Base-by-base conservation (phyloP, 2,329 filamentous ascomycete genomes). In the Aaosphaeria pasadenensis region DNA sequence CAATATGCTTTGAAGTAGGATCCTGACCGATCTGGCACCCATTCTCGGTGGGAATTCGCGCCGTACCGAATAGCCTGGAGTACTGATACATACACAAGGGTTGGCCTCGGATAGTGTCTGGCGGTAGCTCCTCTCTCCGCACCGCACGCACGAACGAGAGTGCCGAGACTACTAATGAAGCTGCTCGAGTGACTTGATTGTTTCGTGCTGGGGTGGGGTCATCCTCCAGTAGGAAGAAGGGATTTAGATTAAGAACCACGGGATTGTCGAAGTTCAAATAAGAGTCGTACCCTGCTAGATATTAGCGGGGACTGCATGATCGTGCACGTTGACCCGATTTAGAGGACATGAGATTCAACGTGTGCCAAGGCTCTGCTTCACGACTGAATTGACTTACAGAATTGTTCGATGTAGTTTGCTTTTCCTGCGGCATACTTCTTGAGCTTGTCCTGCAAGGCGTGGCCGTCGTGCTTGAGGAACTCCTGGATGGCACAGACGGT, bases 51-150 rank as follows among this genome's bases (percentile, higher is more conserved):
- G 94, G 94, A 6, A 99, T 89, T 56, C 94, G 84, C 41, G 94
- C 91, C 1, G 94, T 97, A 44, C 94, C 94, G 62, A 99, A 99
- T 30, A 99, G 77, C 13, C 92, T 83, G 0, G 92, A 95, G 73
- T 95, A 97, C 70, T 99, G 94, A 70, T 96, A 96, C 94, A 99
- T 99, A 78, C 90, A 94, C 13, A 99, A 78, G 0, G 94, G 91
- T 24, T 84, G 86, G 17, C 89, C 90, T 59, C 86, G 87, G 52
- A 96, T 73, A 1, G 80, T 91, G 71, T 99, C 94, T 0, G 94
- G 91, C 1, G 90, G 88, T 6, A 99, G 78, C 66, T 99, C 94
- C 69, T 97, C 94, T 59, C 88, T 90, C 33, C 92, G 83, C 2
- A 99, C 91, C 2, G 94, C 94, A 51, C 94, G 82, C 29, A 97